These are phyloP conservation scores for Candida tallmaniae DNA, from an alignment of 805 yeast genomes.

Conservation along the genomic window DNA sequence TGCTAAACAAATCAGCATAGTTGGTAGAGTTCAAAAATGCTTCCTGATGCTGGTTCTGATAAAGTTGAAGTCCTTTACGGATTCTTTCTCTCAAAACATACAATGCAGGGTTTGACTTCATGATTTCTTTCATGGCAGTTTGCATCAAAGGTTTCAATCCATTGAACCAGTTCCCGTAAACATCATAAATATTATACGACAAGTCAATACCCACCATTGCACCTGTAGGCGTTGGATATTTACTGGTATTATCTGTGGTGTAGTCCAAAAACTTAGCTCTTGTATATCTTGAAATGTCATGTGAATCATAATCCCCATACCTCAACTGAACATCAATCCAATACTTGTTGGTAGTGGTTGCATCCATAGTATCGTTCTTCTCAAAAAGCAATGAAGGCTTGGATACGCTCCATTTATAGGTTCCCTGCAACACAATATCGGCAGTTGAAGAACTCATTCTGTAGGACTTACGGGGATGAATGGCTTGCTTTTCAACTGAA, in stretches of 20 bases:
- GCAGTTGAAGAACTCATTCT: constrained; percentile 96
- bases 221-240: constrained; percentile 93
- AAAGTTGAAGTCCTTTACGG: constrained; percentile 87
- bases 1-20: constrained; percentile 83
- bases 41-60: constrained; percentile 91
- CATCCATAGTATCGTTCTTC: constrained; percentile 58
- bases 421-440: constrained; percentile 73
- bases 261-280: constrained; percentile 91
- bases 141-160: constrained; percentile 88
- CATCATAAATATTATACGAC: constrained; percentile 94
- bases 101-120: constrained; percentile 92
- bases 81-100: constrained; percentile 90
- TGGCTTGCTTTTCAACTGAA: constrained; percentile 81
- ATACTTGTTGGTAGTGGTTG: constrained; percentile 61
- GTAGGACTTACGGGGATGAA: constrained; percentile 96
- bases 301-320: constrained; percentile 97
- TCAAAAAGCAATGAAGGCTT: constrained; percentile 78
- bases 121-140: constrained; percentile 86
- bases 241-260: constrained; percentile 77
- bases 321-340: constrained; percentile 96
- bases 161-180: constrained; percentile 97
- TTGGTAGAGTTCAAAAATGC: constrained; percentile 85
- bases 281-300: constrained; percentile 90
- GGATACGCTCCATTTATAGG: constrained; percentile 78
- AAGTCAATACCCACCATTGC: constrained; percentile 85